These are phyloP conservation scores for Crithidia acanthocephali DNA, from an alignment of 208 protist genomes.

Conservation along the genomic window DNA sequence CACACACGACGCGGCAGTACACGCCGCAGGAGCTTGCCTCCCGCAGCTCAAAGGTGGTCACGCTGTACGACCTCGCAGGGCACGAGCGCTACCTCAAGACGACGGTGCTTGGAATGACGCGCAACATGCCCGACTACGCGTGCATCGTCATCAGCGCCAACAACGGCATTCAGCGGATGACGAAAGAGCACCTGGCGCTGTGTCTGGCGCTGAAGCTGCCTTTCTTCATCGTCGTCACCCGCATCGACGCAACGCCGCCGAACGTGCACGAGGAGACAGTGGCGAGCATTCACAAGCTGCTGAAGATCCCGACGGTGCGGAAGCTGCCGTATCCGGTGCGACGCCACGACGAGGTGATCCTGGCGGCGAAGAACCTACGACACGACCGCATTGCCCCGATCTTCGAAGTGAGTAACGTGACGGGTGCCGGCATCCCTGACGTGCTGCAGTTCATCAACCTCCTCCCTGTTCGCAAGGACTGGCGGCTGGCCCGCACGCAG, in stretches of 20 bases:
- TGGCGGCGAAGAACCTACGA: slow-evolving; percentile 93
- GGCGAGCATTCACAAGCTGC: slow-evolving; percentile 86
- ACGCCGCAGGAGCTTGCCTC: slow-evolving; percentile 79
- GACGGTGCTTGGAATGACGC: slow-evolving; percentile 98
- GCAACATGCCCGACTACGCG: slow-evolving; percentile 95
- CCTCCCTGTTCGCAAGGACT: slow-evolving; percentile 91
- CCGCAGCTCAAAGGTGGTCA: slow-evolving; percentile 94
- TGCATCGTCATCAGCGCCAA: slow-evolving; percentile 94
- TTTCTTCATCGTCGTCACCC: slow-evolving; percentile 97
- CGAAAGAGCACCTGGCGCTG: slow-evolving; percentile 96
- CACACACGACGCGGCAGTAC: slow-evolving; percentile 39
- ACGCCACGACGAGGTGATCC: slow-evolving; percentile 91
- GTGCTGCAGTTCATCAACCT: slow-evolving; percentile 93
- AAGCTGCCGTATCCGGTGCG: slow-evolving; percentile 94
- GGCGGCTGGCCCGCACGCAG: slow-evolving; percentile 62
- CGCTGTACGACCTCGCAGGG: slow-evolving; percentile 97
- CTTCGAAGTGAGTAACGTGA: slow-evolving; percentile 96
- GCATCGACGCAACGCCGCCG: slow-evolving; percentile 96
- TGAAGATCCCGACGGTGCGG: slow-evolving; percentile 94
- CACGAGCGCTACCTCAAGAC: slow-evolving; percentile 99
- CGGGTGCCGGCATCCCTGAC: slow-evolving; percentile 87
- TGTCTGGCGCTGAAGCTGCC: slow-evolving; percentile 97
- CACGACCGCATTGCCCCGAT: slow-evolving; percentile 90
- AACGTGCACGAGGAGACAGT: slow-evolving; percentile 93
- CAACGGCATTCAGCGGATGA: slow-evolving; percentile 95